Evolutionary conservation across 2,329 filamentous ascomycete genomes (phyloP).

Genomic region (Malbranchea zuffiana): DNA sequence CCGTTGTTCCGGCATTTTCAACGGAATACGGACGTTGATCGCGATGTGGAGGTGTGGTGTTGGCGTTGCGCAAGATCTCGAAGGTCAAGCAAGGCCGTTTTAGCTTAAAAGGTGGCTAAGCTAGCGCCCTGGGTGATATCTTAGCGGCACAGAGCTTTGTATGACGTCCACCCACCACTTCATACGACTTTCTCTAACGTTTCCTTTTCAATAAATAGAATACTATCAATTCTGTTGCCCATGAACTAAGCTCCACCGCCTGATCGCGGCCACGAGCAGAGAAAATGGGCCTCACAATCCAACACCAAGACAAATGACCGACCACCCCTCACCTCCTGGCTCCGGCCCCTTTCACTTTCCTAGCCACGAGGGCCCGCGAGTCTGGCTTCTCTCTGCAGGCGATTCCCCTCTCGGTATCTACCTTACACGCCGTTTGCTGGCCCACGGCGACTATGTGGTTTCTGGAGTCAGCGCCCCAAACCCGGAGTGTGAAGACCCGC

Average conservation of each 20-base stretch:
- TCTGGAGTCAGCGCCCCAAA: conserved; percentile 70
- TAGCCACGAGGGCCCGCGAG: conserved; percentile 57
- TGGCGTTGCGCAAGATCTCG: too few relatives aligned
- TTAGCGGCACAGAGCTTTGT: too few relatives aligned
- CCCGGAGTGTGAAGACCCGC: conserved; percentile 60
- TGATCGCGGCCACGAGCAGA: conserved; percentile 2
- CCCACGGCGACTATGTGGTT: conserved; percentile 85
- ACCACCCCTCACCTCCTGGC: conserved; percentile 26
- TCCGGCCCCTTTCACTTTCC: conserved; percentile 42
- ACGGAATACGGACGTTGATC: too few relatives aligned
- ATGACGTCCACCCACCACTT: too few relatives aligned
- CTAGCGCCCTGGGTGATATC: too few relatives aligned
- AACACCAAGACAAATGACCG: conserved; percentile 24
- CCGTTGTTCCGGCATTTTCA: conserved; percentile 31
- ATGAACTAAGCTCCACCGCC: background rate
- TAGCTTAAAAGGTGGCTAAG: too few relatives aligned
- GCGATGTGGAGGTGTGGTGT: too few relatives aligned
- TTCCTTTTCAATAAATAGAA: too few relatives aligned
- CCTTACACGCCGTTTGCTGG: conserved; percentile 67
- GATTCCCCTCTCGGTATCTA: conserved; percentile 76
- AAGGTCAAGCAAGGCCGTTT: too few relatives aligned
- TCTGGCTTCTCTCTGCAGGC: conserved; percentile 85
- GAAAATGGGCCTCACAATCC: conserved; percentile 9
- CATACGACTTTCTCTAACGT: too few relatives aligned
- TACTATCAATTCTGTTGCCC: too few relatives aligned